A percentile compares a stretch with the other conserved stretches of the same genome.
Evolutionary conservation across 257 asterid genomes (phyloP).

Genomic region (Voacanga thouarsii): DNA sequence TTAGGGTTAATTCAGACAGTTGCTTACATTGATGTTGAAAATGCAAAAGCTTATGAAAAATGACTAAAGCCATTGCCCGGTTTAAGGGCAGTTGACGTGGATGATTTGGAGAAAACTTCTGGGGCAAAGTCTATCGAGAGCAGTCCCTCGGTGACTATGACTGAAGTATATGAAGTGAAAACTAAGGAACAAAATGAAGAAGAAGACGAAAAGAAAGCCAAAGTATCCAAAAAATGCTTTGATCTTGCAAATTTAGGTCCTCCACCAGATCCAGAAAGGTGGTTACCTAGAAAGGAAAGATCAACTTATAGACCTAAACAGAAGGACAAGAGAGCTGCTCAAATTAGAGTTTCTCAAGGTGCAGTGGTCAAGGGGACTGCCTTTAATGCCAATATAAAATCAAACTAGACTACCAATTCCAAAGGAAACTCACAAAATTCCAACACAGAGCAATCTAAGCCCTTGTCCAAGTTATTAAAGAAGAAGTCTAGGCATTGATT

Average conservation of each 20-base stretch:
- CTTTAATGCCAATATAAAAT: constrained; percentile 32
- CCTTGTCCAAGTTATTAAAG: constrained; percentile 61
- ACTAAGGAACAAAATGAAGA: constrained; percentile 76
- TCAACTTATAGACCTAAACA: constrained; percentile 87
- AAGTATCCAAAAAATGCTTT: constrained; percentile 91
- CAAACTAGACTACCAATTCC: constrained; percentile 42
- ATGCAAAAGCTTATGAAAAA: constrained; percentile 86
- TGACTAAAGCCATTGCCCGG: constrained; percentile 72
- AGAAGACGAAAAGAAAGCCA: constrained; percentile 95
- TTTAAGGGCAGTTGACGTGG: constrained; percentile 61
- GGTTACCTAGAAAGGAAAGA: constrained; percentile 95
- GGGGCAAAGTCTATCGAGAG: constrained; percentile 71
- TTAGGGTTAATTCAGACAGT: constrained; percentile 75
- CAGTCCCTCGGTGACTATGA: constrained; percentile 24
- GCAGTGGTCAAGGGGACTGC: constrained; percentile 69
- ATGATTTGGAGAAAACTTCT: constrained; percentile 74
- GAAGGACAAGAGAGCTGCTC: constrained; percentile 90
- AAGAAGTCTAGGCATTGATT: constrained; percentile 58
- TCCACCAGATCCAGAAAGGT: constrained; percentile 92
- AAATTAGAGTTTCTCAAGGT: constrained; percentile 91
- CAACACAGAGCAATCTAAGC: constrained; percentile 47
- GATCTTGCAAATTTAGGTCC: constrained; percentile 93
- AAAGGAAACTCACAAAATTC: constrained; percentile 60
- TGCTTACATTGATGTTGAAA: constrained; percentile 64
- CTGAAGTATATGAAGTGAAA: constrained; percentile 60